Base-by-base conservation (phyloP, 108 stramenopile species). In the Chaetoceros tenuissimus region DNA sequence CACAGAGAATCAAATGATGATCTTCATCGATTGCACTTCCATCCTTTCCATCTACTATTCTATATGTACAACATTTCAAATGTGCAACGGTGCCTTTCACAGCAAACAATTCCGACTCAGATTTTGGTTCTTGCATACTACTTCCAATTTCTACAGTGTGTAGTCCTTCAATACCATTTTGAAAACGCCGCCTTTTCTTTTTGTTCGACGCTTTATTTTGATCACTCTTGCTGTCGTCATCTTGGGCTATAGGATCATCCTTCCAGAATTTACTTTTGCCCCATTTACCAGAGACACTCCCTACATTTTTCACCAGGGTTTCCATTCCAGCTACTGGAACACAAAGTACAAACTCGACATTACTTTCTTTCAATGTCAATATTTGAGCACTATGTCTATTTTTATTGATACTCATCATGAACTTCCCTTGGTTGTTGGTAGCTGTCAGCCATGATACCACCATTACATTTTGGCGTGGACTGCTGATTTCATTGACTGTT, bases 361-460 rank as follows among this genome's bases (percentile, higher is more conserved):
- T 61, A 18, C 22, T 31, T 34, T 60, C 30, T 31, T 50, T n/a
- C n/a, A n/a, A 3, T 28, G 65, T 49, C 18, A 76, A 53, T 55
- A 64, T 47, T 19, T 56, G 68, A 5, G 82, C 73, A 2, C 77
- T 69, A 50, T 81, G 67, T 55, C 85, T 63, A 31, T 60, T 53
- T 28, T 66, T 57, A 55, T 81, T 67, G 31, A 87, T 60, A 47
- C 78, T 79, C 48, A 83, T 77, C n/a, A 81, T 49, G 51, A 87
- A 79, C 17, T 52, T 31, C 21, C 85, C 85, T 8, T 61, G n/a
- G 57, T 87, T 87, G 31, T 87, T 79, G 24, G 73, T 81, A 3
- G 85, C 66, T 47, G 85, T 83, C n/a, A 87, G 59, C 85, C 85
- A 87, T 8, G 82, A 81, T 13, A 83, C 46, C 16, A 78, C 67